A percentile compares a stretch with the other conserved stretches of the same genome.
Conservation (phyloP, 1,284 basidiomycete species). For the Tausonia pullulans region DNA sequence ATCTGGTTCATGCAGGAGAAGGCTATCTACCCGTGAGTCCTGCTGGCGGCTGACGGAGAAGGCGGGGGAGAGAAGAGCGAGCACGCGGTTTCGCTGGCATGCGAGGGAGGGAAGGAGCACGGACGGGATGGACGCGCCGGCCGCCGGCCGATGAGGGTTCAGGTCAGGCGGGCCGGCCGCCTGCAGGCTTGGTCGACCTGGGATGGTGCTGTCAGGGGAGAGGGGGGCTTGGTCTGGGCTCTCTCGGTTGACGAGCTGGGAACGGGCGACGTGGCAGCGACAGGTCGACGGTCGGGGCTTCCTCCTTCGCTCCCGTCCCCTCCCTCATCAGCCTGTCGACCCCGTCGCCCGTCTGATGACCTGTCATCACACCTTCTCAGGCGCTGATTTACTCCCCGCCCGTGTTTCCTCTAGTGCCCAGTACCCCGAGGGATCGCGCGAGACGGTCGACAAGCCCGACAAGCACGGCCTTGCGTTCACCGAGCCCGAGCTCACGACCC, state of each 20-base stretch:
- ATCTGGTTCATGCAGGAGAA: slow-evolving; percentile 8
- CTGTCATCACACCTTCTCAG: not conserved
- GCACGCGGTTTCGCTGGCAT: not conserved
- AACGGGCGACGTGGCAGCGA: no score
- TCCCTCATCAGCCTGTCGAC: not conserved
- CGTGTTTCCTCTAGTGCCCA: not conserved
- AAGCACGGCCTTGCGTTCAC: not conserved
- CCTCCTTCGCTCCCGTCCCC: not conserved
- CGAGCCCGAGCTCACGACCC: slow-evolving; percentile 44
- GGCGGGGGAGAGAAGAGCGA: no score
- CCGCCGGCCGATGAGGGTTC: no score
- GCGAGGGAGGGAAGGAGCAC: not conserved
- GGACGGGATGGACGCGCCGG: not conserved
- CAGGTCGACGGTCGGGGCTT: no score
- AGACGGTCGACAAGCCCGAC: slow-evolving; percentile 56
- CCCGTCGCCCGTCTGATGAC: not conserved
- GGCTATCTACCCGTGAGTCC: slow-evolving; percentile 14
- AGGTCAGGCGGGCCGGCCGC: no score
- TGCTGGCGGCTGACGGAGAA: no score
- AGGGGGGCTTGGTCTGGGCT: no score
- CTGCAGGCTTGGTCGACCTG: no score
- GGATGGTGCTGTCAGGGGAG: no score
- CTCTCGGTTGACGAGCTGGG: no score
- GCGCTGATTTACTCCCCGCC: not conserved
- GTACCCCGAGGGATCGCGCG: slow-evolving; percentile 15